Evolutionary conservation across 495 filamentous ascomycete species (phyloP), one percentile per base, ranked within the genome.

Genomic region (Penicillium subrubescens): DNA sequence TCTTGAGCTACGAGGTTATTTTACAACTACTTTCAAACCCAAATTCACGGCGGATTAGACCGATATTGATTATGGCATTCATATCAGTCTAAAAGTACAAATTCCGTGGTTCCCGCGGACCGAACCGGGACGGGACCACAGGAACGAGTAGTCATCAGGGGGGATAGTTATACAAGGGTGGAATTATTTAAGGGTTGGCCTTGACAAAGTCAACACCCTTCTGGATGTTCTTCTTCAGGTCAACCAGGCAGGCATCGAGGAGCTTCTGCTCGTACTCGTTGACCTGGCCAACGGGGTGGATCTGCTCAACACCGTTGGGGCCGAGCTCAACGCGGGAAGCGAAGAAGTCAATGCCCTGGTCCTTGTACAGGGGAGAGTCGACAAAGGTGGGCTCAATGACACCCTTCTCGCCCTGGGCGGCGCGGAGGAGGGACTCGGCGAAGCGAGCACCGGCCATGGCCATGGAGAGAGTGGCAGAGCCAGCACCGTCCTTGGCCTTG

Each of bases 381-480:
- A 99, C 94, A 75, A 97, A 99, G 62, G 94, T 94, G 63, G 95
- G 94, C 88, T 99, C 95, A 63, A 95, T 78, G 63, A 99, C 90
- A 73, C 92, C 92, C 88, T 94, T 96, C 86, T 96, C 87, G 66
- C 96, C 95, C 77, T 96, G 88, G 27, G 92, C 83, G 71, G 96
- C 95, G 79, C 92, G 93, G 76, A 99, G 90, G 65, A 99, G 83
- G 71, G 89, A 90, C 84, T 97, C 94, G 68, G 95, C 93, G 86
- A 99, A 96, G 75, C 95, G 92, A 67, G 93, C 93, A 86, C 95
- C 95, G 71, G 95, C 95, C 87, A 96, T 95, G 70, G 95, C 95
- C 95, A 99, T 99, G 79, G 93, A 97, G 64, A 99, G 90, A 64
- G 95, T 99, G 76, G 95, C 95, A 64, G 96, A 98, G 68, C 95